These are phyloP conservation scores for Pistacia integerrima DNA, from an alignment of 345 rosid genomes.

Conservation along the genomic window DNA sequence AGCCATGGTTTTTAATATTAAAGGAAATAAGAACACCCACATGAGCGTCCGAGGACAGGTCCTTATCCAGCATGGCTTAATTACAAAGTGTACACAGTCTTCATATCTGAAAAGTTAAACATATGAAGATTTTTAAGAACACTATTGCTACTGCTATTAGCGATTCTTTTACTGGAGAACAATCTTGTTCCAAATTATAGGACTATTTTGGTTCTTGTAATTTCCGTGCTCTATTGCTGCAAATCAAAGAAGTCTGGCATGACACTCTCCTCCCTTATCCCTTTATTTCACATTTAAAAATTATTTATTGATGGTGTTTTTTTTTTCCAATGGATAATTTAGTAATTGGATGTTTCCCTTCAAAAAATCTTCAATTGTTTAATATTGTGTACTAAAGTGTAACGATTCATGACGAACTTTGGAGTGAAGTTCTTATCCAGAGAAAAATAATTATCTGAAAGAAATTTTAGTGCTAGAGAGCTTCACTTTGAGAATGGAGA, in stretches of 20 bases:
- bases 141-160: background rate
- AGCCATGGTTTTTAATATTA: background rate
- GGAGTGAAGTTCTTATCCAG: background rate
- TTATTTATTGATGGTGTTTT: no score
- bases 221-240: background rate
- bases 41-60: background rate
- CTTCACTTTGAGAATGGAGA: background rate
- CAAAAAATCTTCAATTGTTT: no score
- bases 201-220: background rate
- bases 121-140: background rate
- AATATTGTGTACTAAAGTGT: no score
- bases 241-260: background rate
- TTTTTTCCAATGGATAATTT: no score
- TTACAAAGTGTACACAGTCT: background rate
- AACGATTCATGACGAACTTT: background rate
- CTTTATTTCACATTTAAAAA: no score
- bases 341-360: no score
- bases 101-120: background rate
- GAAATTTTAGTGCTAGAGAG: background rate
- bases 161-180: background rate
- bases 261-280: no score
- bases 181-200: background rate
- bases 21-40: background rate
- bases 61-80: background rate
- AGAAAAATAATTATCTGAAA: background rate